Evolutionary conservation across 2,329 filamentous ascomycete genomes (phyloP), one percentile per base, ranked within the genome.

Genomic region (Aciculosporium take): DNA sequence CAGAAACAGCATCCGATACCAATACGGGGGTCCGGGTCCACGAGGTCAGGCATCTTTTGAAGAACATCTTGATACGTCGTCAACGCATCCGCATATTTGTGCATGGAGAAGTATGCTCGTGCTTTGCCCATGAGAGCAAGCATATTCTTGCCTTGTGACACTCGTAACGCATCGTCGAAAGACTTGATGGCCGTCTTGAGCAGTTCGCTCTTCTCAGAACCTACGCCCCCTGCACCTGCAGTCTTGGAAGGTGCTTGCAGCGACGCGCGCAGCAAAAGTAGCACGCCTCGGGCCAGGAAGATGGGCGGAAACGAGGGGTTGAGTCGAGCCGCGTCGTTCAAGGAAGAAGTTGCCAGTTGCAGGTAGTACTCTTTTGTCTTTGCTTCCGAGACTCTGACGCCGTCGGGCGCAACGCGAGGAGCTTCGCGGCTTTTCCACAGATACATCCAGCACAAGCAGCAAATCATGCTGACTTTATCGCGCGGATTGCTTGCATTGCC

Each of bases 1-100:
- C 93, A 98, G 59, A 95, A 81, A 66, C 91, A 98, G 61, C 86
- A 91, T 35, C 91, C 91, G 54, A 98, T 89, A 42, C 91, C 91
- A 51, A 98, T 89, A 51, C 93, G 77, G 50, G 91, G 93, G 60
- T 98, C 91, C 0, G 91, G 91, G 54, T 98, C 91, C 32, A 83
- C 76, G 54, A 96, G 71, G 50, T 85, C 79, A 2, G 91, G 91
- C 67, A 88, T 87, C 60, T 83, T 87, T 52, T 79, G 71, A 39
- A 98, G 66, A 13, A 87, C 86, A 45, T 85, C 82, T 63, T 98
- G 91, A 57, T 96, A 98, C 20, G 75, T 71, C 45, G 83, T 73
- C 40, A 96, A 64, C 12, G 93, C 83, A 40, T 96, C 87, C 1
- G 79, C 71, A 54, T 84, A 94, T 59, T 86, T 87, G 43, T 83